phyloP scores from a whole-genome alignment of 306 rosid genomes.

The Ceratonia siliqua region DNA sequence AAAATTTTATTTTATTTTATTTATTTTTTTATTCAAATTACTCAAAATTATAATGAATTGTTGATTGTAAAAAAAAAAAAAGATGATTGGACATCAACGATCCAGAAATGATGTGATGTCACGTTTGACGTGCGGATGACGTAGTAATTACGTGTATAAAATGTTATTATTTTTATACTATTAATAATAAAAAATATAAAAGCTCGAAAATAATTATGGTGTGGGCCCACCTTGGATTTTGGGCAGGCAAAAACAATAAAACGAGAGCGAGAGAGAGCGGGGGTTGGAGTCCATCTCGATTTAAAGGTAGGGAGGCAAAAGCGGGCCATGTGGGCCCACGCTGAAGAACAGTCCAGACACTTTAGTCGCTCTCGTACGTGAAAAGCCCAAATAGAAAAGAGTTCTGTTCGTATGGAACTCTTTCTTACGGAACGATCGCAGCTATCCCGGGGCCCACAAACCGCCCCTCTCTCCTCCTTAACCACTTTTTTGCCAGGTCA shows the following conservation, averaged over 20 bases:
- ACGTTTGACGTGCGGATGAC: conserved; percentile 46
- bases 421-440: conserved; percentile 27
- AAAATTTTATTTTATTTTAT: too few relatives aligned
- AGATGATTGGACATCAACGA: background rate
- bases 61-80: too few relatives aligned
- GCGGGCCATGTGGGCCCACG: conserved; percentile 58
- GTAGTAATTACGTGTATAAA: background rate
- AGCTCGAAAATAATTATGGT: conserved; percentile 38
- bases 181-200: background rate
- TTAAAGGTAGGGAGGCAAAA: conserved; percentile 38
- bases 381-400: conserved; percentile 38
- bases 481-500: background rate
- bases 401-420: conserved; percentile 40
- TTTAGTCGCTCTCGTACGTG: conserved; percentile 49
- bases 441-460: conserved; percentile 33
- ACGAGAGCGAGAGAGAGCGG: conserved; percentile 25
- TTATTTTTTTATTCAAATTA: too few relatives aligned
- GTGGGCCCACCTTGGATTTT: conserved; percentile 50
- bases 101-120: conserved; percentile 27
- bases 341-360: conserved; percentile 48
- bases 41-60: too few relatives aligned
- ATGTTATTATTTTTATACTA: background rate
- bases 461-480: conserved; percentile 28
- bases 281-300: conserved; percentile 50
- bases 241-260: background rate